phyloP scores from a whole-genome alignment of 139 green algal genomes.

The Ettlia oleoabundans region DNA sequence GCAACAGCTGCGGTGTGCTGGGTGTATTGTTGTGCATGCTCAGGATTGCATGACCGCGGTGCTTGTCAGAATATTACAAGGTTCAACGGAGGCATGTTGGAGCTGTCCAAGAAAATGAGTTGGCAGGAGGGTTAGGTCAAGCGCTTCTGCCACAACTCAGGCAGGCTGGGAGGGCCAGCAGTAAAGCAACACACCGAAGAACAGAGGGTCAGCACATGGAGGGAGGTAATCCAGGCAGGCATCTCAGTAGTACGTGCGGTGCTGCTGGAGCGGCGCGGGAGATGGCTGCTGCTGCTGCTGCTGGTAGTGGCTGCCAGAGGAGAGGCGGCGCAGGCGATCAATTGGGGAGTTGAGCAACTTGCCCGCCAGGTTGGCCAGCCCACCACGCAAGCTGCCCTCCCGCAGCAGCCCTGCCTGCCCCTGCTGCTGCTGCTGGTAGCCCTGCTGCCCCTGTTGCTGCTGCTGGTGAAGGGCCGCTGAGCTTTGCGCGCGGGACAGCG shows the following conservation, averaged over 20 bases:
- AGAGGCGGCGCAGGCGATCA: conserved; percentile 28
- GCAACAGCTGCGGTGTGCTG: no score
- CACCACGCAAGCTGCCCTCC: conserved; percentile 26
- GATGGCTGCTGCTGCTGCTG: not conserved
- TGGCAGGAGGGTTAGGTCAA: no score
- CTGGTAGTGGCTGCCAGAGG: conserved; percentile 6
- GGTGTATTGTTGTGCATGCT: no score
- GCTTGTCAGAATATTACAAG: no score
- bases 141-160: no score
- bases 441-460: not conserved
- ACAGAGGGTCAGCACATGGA: no score
- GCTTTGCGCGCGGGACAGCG: not conserved
- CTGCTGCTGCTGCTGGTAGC: conserved; percentile 1
- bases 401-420: not conserved
- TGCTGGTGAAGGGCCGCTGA: not conserved
- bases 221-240: no score
- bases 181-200: no score
- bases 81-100: no score
- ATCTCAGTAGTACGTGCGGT: not conserved
- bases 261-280: not conserved
- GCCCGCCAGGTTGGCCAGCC: conserved; percentile 9
- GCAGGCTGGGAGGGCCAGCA: no score
- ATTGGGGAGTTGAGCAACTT: conserved; percentile 9
- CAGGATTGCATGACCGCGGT: no score
- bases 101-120: no score